phyloP scores from a whole-genome alignment of 352 stramenopile genomes.

The Phytophthora palmivora region DNA sequence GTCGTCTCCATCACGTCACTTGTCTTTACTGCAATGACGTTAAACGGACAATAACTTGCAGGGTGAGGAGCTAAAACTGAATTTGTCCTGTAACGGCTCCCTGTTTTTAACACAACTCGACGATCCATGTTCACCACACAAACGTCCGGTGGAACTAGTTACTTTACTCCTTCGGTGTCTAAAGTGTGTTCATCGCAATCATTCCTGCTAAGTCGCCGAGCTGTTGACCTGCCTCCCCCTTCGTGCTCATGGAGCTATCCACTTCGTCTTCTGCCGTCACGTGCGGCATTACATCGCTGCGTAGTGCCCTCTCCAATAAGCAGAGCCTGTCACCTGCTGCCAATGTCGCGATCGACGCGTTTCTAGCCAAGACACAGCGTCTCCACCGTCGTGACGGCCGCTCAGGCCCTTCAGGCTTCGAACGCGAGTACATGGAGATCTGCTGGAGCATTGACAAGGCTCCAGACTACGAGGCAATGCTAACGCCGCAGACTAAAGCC shows the following conservation, averaged over 20 bases:
- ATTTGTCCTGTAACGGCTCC: conserved; percentile 16
- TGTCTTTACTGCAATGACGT: conserved; percentile 23
- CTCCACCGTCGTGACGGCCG: conserved; percentile 40
- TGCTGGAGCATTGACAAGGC: conserved; percentile 66
- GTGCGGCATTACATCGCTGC: conserved; percentile 20
- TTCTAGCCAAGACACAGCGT: conserved; percentile 42
- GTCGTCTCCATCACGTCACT: conserved; percentile 32
- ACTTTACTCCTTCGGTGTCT: neutral
- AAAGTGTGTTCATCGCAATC: conserved; percentile 9
- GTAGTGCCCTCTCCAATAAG: conserved; percentile 12
- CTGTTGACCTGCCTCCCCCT: neutral
- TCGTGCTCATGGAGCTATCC: conserved; percentile 19
- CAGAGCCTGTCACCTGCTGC: neutral
- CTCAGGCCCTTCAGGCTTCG: conserved; percentile 48
- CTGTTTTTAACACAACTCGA: neutral
- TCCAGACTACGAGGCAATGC: conserved; percentile 55
- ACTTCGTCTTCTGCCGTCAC: conserved; percentile 6
- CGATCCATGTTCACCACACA: neutral
- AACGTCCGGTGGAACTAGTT: neutral
- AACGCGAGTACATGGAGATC: conserved; percentile 73
- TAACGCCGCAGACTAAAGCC: conserved; percentile 70
- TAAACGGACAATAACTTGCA: conserved; percentile 31
- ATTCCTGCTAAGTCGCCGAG: conserved; percentile 12
- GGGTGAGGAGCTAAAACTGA: conserved; percentile 16
- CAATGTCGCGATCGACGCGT: conserved; percentile 23